Evolutionary conservation across 805 yeast species (phyloP), one percentile per base, ranked within the genome.

Genomic region (Pichia occidentalis): DNA sequence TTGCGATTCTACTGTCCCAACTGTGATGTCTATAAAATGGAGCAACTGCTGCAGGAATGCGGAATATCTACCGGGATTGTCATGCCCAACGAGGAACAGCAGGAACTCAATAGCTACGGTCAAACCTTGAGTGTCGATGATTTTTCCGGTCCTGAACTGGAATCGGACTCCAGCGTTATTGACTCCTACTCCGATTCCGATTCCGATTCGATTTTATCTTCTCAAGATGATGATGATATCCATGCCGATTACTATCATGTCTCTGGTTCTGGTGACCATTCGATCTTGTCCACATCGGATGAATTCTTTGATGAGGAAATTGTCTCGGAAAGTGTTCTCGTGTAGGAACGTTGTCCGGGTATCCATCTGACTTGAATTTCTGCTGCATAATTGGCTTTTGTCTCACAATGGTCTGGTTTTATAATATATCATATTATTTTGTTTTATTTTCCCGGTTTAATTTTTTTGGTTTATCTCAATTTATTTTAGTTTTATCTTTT

Each of bases 1-100:
- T 46, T 56, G 33, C 54, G 58, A 45, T 36, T 62, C 80, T 46
- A 73, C 80, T 84, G 85, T 61, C 86, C 90, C 24, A 83, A 81
- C 53, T 69, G 81, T 42, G 85, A 81, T 43, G 59, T 68, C 6
- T 62, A 56, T 5, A 75, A 75, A 47, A 72, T 83, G 48, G 80
- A 78, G 48, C 43, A 46, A 16, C 57, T 83, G 42, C 58, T 82
- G 42, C 53, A 65, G 27, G 92, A 82, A 30, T 65, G 73, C 43
- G 81, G 74, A 18, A 73, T 83, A 6, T 54, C 70, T 2, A 65
- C 71, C 7, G 52, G 47, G 6, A 16, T 47, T 4, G 50, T 48
- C n/a, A n/a, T n/a, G n/a, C n/a, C n/a, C n/a, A n/a, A n/a, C n/a
- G 27, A 24, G 12, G 24, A 34, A 23, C 24, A 29, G 23, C 25